Conservation (phyloP, 2,329 filamentous ascomycete genomes). For the Capronia epimyces region DNA sequence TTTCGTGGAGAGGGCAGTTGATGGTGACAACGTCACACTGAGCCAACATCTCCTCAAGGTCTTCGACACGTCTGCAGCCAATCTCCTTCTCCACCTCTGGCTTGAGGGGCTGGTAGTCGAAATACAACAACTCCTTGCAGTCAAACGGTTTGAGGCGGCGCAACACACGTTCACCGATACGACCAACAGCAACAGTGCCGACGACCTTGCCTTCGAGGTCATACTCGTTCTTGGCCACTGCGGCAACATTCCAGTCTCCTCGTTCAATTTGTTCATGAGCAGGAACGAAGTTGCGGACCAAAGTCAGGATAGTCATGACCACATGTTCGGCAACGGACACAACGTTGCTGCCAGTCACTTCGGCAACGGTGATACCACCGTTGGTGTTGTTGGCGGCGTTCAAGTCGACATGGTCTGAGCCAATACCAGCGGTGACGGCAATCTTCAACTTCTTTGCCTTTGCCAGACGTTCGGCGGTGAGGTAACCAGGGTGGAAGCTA, state of each 20-base stretch:
- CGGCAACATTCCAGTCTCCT: slow-evolving; percentile 94
- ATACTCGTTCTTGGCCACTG: slow-evolving; percentile 95
- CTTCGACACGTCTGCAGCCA: slow-evolving; percentile 81
- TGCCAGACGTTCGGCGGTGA: slow-evolving; percentile 89
- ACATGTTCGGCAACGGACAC: slow-evolving; percentile 99
- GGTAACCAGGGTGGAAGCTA: slow-evolving; percentile 97
- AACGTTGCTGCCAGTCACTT: slow-evolving; percentile 97
- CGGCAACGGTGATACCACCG: slow-evolving; percentile 91
- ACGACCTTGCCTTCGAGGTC: slow-evolving; percentile 97
- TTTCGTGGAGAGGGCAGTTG: slow-evolving; percentile 99
- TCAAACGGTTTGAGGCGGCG: slow-evolving; percentile 94
- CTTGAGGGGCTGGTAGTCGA: slow-evolving; percentile 92
- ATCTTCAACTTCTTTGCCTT: slow-evolving; percentile 99
- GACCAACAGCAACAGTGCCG: slow-evolving; percentile 92
- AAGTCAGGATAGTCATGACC: slow-evolving; percentile 93
- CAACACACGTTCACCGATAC: slow-evolving; percentile 96
- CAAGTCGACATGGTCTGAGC: slow-evolving; percentile 96
- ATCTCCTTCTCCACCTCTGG: slow-evolving; percentile 90
- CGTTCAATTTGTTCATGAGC: slow-evolving; percentile 86
- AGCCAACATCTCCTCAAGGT: slow-evolving; percentile 84
- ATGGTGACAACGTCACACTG: slow-evolving; percentile 98
- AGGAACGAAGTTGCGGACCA: slow-evolving; percentile 97
- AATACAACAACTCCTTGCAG: slow-evolving; percentile 99
- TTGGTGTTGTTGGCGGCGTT: slow-evolving; percentile 98
- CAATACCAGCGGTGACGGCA: slow-evolving; percentile 93